phyloP scores from a whole-genome alignment of 805 yeast species.

The Cyberlindnera subsufficiens region DNA sequence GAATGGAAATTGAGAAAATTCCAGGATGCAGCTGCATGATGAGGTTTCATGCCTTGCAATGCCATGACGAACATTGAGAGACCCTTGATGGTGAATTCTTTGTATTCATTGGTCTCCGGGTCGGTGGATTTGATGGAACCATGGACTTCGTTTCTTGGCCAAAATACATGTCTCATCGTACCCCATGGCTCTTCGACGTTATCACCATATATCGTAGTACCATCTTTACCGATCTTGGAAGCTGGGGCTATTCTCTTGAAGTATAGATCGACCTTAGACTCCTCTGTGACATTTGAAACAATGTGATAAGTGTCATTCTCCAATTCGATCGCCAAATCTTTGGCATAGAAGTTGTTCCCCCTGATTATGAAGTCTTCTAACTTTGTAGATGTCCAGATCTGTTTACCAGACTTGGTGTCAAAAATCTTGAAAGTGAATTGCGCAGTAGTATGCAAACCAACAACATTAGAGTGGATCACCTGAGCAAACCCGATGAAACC shows the following conservation, averaged over 20 bases:
- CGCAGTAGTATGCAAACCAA: slow-evolving; percentile 84
- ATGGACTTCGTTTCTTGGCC: slow-evolving; percentile 79
- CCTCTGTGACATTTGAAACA: slow-evolving; percentile 60
- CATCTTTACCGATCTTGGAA: slow-evolving; percentile 85
- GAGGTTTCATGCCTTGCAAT: slow-evolving; percentile 98
- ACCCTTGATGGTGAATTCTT: slow-evolving; percentile 28
- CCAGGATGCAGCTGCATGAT: slow-evolving; percentile 97
- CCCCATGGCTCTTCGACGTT: slow-evolving; percentile 91
- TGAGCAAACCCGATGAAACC: slow-evolving; percentile 86
- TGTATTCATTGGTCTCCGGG: slow-evolving; percentile 16
- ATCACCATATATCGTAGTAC: slow-evolving; percentile 81
- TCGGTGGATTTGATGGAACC: slow-evolving; percentile 55
- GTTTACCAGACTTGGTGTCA: slow-evolving; percentile 40
- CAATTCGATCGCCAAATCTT: slow-evolving; percentile 58
- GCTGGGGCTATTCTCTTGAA: slow-evolving; percentile 66
- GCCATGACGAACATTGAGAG: slow-evolving; percentile 90
- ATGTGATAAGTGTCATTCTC: slow-evolving; percentile 51
- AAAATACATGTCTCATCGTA: slow-evolving; percentile 88
- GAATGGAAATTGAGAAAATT: slow-evolving; percentile 89
- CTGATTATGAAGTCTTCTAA: slow-evolving; percentile 70
- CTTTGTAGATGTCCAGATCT: slow-evolving; percentile 87
- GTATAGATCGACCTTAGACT: slow-evolving; percentile 63
- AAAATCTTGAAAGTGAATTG: slow-evolving; percentile 88
- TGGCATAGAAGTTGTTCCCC: slow-evolving; percentile 78
- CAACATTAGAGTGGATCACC: slow-evolving; percentile 86